Evolutionary conservation across 768 basidiomycete genomes (phyloP).

Genomic region (Chalciporus chontae): DNA sequence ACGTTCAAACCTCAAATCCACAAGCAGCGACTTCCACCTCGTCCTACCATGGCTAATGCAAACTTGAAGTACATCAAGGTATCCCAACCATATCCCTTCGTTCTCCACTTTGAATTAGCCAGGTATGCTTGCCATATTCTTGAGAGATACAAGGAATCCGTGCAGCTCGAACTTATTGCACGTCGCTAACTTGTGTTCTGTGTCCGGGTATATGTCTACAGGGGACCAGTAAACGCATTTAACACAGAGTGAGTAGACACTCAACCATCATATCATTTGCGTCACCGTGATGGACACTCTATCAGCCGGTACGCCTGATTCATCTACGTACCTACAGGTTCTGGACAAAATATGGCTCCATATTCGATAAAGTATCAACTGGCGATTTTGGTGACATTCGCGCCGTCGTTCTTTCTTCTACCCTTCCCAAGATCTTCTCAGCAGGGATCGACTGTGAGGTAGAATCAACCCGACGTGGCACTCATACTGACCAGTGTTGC

Average conservation of each 20-base stretch:
- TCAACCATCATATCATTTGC: background rate
- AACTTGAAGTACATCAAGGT: conserved; percentile 29
- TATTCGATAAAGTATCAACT: conserved; percentile 53
- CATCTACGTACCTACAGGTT: conserved; percentile 40
- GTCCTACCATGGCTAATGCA: background rate
- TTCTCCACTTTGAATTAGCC: conserved; percentile 38
- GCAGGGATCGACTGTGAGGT: conserved; percentile 77
- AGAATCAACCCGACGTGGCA: background rate
- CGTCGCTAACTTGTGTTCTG: background rate
- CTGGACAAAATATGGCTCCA: conserved; percentile 65
- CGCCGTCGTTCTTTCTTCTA: conserved; percentile 70
- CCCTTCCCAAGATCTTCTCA: conserved; percentile 68
- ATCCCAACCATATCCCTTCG: conserved; percentile 33
- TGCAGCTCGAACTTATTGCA: background rate
- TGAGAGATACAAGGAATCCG: background rate
- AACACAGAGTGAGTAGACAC: conserved; percentile 37
- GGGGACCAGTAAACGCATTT: conserved; percentile 69
- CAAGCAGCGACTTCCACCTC: background rate
- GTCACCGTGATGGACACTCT: too few relatives aligned
- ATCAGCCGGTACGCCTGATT: background rate
- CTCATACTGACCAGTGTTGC: background rate
- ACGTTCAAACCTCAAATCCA: too few relatives aligned
- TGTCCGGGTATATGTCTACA: conserved; percentile 19
- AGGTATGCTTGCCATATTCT: conserved; percentile 21
- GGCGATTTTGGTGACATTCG: conserved; percentile 53